Percentiles rank a stretch among this genome's conserved stretches.
Evolutionary conservation across 202 grass and related monocot species (phyloP).

Genomic region (Setaria italica): DNA sequence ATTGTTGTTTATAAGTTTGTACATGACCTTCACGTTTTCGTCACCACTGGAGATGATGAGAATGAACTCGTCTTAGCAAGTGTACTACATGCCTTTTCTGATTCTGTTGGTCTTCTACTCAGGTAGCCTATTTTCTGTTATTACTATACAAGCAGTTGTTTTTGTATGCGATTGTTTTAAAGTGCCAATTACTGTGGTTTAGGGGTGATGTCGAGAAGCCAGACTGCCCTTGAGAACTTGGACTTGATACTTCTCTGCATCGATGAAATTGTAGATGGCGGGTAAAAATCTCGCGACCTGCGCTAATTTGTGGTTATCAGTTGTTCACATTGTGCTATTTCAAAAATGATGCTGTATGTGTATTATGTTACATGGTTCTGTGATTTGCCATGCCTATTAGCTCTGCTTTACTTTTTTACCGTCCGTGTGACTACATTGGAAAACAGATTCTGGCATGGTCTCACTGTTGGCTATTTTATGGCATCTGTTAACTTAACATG

Average conservation of each 20-base stretch:
- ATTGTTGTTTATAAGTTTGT: constrained; percentile 97
- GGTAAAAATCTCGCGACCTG: constrained; percentile 59
- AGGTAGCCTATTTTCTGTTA: constrained; percentile 59
- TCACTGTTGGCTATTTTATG: constrained; percentile 2
- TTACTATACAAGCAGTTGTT: constrained; percentile 31
- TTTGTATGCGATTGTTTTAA: constrained; percentile 36
- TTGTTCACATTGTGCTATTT: constrained; percentile 25
- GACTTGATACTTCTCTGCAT: constrained; percentile 97
- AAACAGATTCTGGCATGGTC: neutral
- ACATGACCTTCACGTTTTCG: constrained; percentile 92
- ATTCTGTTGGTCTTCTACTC: constrained; percentile 91
- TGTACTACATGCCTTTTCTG: constrained; percentile 86
- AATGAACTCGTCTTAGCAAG: constrained; percentile 91
- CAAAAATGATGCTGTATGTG: neutral
- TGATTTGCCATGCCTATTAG: neutral
- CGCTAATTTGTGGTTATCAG: constrained; percentile 14
- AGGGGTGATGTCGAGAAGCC: constrained; percentile 98
- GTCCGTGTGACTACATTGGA: neutral
- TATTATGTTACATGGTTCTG: constrained; percentile 22
- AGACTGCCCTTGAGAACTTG: constrained; percentile 91
- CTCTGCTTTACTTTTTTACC: neutral
- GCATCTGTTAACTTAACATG: constrained; percentile 8
- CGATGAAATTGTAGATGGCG: constrained; percentile 95
- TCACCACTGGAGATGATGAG: constrained; percentile 95
- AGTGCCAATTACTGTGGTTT: constrained; percentile 36